Evolutionary conservation across 306 rosid species (phyloP), one percentile per base, ranked within the genome.

Genomic region (Ammopiptanthus mongolicus): DNA sequence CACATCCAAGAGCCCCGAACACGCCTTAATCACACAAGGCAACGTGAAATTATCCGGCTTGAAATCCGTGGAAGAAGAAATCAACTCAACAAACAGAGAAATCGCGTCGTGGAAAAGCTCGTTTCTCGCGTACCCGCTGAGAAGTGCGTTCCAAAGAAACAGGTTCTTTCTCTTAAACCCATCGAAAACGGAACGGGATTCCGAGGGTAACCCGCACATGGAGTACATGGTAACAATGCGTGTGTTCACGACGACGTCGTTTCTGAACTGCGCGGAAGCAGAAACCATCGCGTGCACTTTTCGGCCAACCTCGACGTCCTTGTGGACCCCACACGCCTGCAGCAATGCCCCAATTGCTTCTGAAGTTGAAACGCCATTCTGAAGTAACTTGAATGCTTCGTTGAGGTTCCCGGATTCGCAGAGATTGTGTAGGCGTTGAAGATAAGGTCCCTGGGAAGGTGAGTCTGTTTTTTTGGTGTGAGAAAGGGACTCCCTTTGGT

Each of bases 191-290:
- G 34, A 47, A 46, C 85, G 91, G 13, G 92, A 87, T 19, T 89
- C 97, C 13, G 11, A 47, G 15, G 91, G 89, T 41, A 66, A 88
- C 3, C 84, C 90, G 64, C 97, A 91, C 69, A 73, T 13, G 68
- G 96, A 83, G 74, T 86, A 93, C 98, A 91, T 88, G 14, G 96
- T 79, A 28, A 93, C 53, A 70, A 91, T 74, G 58, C 96, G 89
- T 39, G 96, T 91, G 46, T 63, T 88, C 67, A 93, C 84, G 65
- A 88, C 93, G 39, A 81, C 73, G 86, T 89, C 88, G 73, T 76
- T 76, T 57, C 73, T 39, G 71, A 91, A 74, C 5, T 34, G 71
- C 21, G 81, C 25, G 7, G 89, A 89, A 1, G 62, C 56, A 2
- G 76, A 75, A 56, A 93, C 85, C 59, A 89, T 60, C 0, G 53